Evolutionary conservation across 345 rosid genomes (phyloP).

Genomic region (Salix exigua): DNA sequence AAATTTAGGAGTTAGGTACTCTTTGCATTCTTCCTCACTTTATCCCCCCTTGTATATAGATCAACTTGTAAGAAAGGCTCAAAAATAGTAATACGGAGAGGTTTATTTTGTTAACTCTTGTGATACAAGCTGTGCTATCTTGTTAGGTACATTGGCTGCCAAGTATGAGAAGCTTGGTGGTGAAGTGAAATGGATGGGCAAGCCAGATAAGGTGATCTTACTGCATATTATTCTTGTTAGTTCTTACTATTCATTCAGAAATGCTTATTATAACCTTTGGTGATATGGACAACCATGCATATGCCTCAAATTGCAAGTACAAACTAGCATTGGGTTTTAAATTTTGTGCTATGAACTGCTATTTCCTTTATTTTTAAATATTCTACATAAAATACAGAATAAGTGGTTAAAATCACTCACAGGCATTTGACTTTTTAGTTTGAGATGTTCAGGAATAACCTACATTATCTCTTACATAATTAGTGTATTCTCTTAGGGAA

Average conservation of each 20-base stretch:
- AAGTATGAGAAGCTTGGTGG: slow-evolving; percentile 87
- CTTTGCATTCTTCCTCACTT: not conserved
- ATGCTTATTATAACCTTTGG: not conserved
- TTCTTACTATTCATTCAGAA: not conserved
- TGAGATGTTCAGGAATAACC: not conserved
- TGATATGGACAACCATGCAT: not conserved
- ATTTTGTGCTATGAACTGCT: not conserved
- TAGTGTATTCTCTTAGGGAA: too few relatives aligned
- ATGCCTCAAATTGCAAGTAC: not conserved
- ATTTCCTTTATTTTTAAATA: not conserved
- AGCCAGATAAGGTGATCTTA: slow-evolving; percentile 68
- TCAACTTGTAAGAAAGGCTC: not conserved
- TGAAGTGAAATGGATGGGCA: slow-evolving; percentile 97
- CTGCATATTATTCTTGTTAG: not conserved
- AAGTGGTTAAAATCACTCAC: not conserved
- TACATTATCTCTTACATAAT: too few relatives aligned
- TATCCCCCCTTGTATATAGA: not conserved
- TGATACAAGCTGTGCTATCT: not conserved
- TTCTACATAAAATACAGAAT: not conserved
- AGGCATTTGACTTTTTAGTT: not conserved
- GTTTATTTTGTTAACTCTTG: not conserved
- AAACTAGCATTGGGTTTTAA: not conserved
- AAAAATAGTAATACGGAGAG: not conserved
- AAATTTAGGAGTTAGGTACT: not conserved
- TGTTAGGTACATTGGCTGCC: slow-evolving; percentile 69